Evolutionary conservation across 1,139 yeast genomes (phyloP).

Genomic region (Hansenula sp.): DNA sequence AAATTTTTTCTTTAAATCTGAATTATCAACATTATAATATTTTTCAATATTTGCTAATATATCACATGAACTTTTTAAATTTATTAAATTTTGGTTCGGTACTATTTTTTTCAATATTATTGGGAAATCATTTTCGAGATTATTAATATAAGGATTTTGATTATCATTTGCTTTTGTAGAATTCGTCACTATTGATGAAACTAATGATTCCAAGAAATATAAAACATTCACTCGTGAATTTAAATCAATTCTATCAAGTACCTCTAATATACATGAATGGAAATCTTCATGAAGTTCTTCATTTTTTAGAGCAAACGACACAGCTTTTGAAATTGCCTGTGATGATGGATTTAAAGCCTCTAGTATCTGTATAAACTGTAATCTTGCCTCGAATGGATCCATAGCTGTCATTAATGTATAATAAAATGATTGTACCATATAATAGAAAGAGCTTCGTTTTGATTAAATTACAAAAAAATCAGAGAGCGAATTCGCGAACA

Average conservation of each 20-base stretch:
- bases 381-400: slow-evolving; percentile 79
- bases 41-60: slow-evolving; percentile 14
- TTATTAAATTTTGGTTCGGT: slow-evolving; percentile 16
- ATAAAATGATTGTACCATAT: background rate
- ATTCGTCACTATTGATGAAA: slow-evolving; percentile 25
- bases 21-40: slow-evolving; percentile 9
- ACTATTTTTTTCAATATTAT: slow-evolving; percentile 14
- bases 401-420: slow-evolving; percentile 27
- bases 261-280: slow-evolving; percentile 64
- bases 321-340: slow-evolving; percentile 49
- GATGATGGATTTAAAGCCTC: slow-evolving; percentile 60
- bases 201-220: slow-evolving; percentile 61
- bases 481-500: background rate
- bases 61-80: slow-evolving; percentile 16
- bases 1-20: slow-evolving; percentile 4
- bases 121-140: slow-evolving; percentile 26
- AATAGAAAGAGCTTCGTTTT: background rate
- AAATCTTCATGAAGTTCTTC: slow-evolving; percentile 66
- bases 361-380: slow-evolving; percentile 61
- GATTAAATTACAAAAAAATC: too few species aligned
- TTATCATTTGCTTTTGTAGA: background rate
- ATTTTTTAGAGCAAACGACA: slow-evolving; percentile 56
- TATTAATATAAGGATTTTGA: slow-evolving; percentile 24
- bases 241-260: slow-evolving; percentile 50
- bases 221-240: slow-evolving; percentile 64